phyloP scores from a whole-genome alignment of 2,329 filamentous ascomycete species.

The Aspergillus amoenus region DNA sequence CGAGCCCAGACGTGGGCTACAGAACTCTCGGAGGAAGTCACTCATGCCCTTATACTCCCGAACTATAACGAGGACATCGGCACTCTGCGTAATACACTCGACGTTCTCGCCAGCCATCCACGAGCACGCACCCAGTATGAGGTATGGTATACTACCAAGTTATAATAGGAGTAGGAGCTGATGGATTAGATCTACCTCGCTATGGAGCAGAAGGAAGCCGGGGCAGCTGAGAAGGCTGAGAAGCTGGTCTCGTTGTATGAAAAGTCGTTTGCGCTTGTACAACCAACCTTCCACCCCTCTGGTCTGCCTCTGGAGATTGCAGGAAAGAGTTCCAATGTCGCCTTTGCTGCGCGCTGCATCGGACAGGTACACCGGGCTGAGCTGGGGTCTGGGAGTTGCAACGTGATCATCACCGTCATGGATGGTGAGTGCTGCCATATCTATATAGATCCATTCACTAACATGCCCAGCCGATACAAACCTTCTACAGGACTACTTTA shows the following conservation, averaged over 20 bases:
- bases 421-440: slow-evolving; percentile 56
- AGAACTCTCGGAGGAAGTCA: slow-evolving; percentile 34
- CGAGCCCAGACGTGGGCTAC: background rate
- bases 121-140: slow-evolving; percentile 66
- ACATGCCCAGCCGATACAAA: slow-evolving; percentile 52
- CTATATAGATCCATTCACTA: background rate
- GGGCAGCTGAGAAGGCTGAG: slow-evolving; percentile 53
- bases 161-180: background rate
- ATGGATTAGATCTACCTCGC: slow-evolving; percentile 63
- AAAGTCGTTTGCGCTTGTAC: slow-evolving; percentile 65
- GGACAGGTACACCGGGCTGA: slow-evolving; percentile 23
- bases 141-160: slow-evolving; percentile 41
- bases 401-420: slow-evolving; percentile 69
- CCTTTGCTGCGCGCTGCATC: slow-evolving; percentile 59
- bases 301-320: slow-evolving; percentile 67
- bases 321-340: slow-evolving; percentile 73
- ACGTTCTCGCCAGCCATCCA: slow-evolving; percentile 66
- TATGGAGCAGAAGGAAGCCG: slow-evolving; percentile 68
- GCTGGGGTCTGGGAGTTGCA: slow-evolving; percentile 41
- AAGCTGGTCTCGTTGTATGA: slow-evolving; percentile 62
- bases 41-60: slow-evolving; percentile 69
- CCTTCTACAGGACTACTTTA: slow-evolving; percentile 67
- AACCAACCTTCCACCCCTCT: slow-evolving; percentile 65
- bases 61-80: slow-evolving; percentile 74
- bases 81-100: slow-evolving; percentile 66